phyloP scores from a whole-genome alignment of 116 monocot species.

The Dioscorea cayenensis region DNA sequence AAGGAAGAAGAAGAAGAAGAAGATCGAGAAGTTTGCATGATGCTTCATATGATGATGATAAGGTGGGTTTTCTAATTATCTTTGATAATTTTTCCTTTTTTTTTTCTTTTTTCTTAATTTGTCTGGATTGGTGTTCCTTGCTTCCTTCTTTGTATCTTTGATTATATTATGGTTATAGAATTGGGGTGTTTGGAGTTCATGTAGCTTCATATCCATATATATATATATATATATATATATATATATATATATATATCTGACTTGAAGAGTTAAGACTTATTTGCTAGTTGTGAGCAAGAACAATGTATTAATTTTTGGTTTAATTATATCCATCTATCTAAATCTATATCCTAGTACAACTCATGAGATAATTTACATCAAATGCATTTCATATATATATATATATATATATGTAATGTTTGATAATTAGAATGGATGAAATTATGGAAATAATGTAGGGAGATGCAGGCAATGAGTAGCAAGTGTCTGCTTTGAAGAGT shows the following conservation, averaged over 20 bases:
- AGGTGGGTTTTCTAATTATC: background rate
- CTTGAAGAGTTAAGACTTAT: background rate
- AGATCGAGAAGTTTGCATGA: background rate
- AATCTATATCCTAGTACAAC: too few relatives aligned
- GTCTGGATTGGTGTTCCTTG: background rate
- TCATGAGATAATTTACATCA: too few relatives aligned
- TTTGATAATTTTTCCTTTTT: background rate
- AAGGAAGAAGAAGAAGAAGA: background rate
- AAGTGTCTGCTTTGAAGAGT: background rate
- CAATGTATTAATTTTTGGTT: background rate
- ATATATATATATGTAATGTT: too few relatives aligned
- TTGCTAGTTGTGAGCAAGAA: constrained; percentile 1
- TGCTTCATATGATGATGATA: too few relatives aligned
- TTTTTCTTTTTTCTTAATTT: background rate
- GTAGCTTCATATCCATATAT: background rate
- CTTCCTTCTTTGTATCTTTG: background rate
- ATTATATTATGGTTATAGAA: background rate
- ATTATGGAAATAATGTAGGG: background rate
- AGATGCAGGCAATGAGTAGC: background rate
- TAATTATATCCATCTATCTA: too few relatives aligned
- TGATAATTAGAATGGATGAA: too few relatives aligned
- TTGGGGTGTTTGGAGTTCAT: constrained; percentile 3
- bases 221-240: background rate
- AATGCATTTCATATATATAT: too few relatives aligned
- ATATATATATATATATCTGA: background rate